phyloP scores from a whole-genome alignment of 2,329 filamentous ascomycete species.

The Neonectria sp. region DNA sequence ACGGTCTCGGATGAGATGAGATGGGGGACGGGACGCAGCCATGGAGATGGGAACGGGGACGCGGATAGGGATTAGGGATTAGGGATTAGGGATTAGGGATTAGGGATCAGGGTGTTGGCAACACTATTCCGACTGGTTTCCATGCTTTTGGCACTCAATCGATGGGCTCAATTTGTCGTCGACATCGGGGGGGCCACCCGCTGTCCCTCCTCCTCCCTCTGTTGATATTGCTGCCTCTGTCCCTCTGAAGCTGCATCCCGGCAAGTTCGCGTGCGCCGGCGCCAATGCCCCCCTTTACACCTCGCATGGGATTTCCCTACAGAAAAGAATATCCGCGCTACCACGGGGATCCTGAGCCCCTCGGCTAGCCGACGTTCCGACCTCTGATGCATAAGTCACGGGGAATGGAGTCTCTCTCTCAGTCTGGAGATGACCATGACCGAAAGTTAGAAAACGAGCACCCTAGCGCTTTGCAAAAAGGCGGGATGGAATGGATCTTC shows the following conservation, averaged over 20 bases:
- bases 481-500: constrained; percentile 8
- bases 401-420: background rate
- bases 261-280: background rate
- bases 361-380: constrained; percentile 12
- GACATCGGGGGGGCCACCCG: background rate
- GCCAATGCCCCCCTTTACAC: constrained; percentile 4
- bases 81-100: background rate
- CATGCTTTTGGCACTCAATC: background rate
- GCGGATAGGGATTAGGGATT: background rate
- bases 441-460: background rate
- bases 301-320: constrained; percentile 23
- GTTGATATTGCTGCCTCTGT: background rate
- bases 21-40: constrained; percentile 14
- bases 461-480: constrained; percentile 2
- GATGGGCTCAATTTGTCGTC: background rate
- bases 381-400: background rate
- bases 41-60: constrained; percentile 6
- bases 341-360: constrained; percentile 17
- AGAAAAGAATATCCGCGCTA: constrained; percentile 15
- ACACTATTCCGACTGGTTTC: background rate
- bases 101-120: background rate
- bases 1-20: constrained; percentile 29
- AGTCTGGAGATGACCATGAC: background rate
- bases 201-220: background rate
- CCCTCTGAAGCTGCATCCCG: background rate